A percentile compares a stretch with the other conserved stretches of the same genome.
Conservation (phyloP, 345 rosid species). For the Gossypium bickii region DNA sequence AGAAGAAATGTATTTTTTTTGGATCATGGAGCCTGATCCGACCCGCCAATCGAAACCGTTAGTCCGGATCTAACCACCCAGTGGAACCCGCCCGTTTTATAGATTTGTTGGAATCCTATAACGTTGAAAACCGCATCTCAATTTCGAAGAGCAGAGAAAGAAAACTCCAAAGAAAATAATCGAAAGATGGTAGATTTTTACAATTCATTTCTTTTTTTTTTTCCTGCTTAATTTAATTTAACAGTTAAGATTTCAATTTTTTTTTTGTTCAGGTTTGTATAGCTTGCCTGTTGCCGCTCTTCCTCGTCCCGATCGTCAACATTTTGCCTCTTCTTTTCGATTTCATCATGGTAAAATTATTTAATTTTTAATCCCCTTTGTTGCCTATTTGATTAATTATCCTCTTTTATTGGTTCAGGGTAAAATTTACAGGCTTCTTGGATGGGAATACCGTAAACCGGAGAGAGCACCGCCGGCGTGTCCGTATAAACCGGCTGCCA, state of each 20-base stretch:
- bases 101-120: not conserved
- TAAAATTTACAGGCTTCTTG: slow-evolving; percentile 60
- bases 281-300: slow-evolving; percentile 81
- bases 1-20: no score
- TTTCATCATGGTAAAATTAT: slow-evolving; percentile 49
- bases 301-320: slow-evolving; percentile 83
- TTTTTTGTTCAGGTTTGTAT: slow-evolving; percentile 60
- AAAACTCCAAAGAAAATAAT: not conserved
- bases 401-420: slow-evolving; percentile 35
- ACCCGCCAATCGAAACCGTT: not conserved
- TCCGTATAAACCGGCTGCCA: slow-evolving; percentile 61
- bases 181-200: slow-evolving; percentile 9
- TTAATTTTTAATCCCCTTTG: not conserved
- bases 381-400: not conserved
- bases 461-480: slow-evolving; percentile 81
- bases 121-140: not conserved
- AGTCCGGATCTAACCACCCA: not conserved
- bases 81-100: not conserved
- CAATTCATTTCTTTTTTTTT: no score
- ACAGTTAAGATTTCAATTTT: not conserved
- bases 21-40: not conserved
- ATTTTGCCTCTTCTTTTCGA: slow-evolving; percentile 60
- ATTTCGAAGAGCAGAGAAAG: not conserved
- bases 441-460: slow-evolving; percentile 96
- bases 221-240: not conserved